Percentiles rank a stretch among this genome's conserved stretches.
phyloP scores from a whole-genome alignment of 2,329 filamentous ascomycete species.

The Colletotrichum cereale region DNA sequence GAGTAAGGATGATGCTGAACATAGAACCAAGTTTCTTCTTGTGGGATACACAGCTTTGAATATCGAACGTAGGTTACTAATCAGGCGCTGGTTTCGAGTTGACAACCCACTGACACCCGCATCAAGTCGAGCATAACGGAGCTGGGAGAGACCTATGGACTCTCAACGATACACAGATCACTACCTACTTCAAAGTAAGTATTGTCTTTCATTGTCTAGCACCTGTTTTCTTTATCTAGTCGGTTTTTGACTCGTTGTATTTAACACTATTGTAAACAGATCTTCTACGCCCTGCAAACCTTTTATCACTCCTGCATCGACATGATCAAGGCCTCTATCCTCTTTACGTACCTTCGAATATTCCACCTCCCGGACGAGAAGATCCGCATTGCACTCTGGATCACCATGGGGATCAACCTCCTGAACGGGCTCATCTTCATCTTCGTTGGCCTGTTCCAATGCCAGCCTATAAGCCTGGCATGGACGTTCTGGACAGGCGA shows the following conservation, averaged over 20 bases:
- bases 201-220: no score
- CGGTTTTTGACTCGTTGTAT: accelerated
- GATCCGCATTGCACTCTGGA: constrained; percentile 23
- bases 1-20: neutral
- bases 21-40: neutral
- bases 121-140: constrained; percentile 21
- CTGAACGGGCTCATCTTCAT: constrained; percentile 18
- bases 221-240: no score
- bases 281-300: constrained; percentile 17
- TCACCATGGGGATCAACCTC: constrained; percentile 7
- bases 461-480: constrained; percentile 14
- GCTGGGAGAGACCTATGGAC: constrained; percentile 35
- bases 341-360: constrained; percentile 37
- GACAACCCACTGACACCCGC: neutral
- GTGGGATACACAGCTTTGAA: constrained; percentile 1
- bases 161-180: neutral
- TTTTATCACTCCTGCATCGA: constrained; percentile 32
- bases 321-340: constrained; percentile 30
- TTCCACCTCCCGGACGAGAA: constrained; percentile 35
- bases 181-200: constrained; percentile 20
- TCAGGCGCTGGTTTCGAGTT: no score
- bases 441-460: constrained; percentile 17
- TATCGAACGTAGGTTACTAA: constrained; percentile 3
- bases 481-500: constrained; percentile 34
- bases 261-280: neutral